These are phyloP conservation scores for Plantago major DNA, from an alignment of 257 asterid species.

Conservation along the genomic window DNA sequence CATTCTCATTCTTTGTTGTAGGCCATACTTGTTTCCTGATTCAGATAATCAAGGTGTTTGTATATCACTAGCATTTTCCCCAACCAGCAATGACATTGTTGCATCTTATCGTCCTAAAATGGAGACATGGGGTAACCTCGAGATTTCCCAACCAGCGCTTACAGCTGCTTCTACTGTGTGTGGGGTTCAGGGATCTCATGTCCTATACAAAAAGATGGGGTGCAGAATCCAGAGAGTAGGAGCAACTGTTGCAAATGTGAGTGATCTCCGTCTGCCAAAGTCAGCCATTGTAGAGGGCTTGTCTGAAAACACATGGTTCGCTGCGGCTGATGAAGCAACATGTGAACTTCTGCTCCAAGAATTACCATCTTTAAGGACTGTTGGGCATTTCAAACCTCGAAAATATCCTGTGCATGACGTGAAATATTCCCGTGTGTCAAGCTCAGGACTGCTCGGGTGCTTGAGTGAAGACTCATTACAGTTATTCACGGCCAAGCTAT, in stretches of 20 bases:
- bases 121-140: constrained; percentile 29
- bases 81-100: constrained; percentile 49
- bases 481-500: constrained; percentile 37
- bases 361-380: constrained; percentile 46
- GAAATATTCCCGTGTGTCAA: constrained; percentile 36
- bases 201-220: constrained; percentile 49
- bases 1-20: constrained; percentile 22
- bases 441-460: constrained; percentile 60
- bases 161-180: constrained; percentile 23
- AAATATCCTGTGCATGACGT: constrained; percentile 54
- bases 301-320: constrained; percentile 45
- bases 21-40: constrained; percentile 65
- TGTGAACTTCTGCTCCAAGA: constrained; percentile 58
- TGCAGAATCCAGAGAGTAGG: constrained; percentile 45
- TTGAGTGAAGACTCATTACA: constrained; percentile 57
- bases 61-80: constrained; percentile 71
- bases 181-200: constrained; percentile 57
- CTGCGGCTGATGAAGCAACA: constrained; percentile 57
- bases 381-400: constrained; percentile 39
- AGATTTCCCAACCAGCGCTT: constrained; percentile 43
- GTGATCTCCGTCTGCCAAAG: constrained; percentile 60
- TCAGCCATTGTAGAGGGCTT: constrained; percentile 59
- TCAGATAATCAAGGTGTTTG: constrained; percentile 81
- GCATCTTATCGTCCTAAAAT: constrained; percentile 91
- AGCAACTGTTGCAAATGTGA: constrained; percentile 49